phyloP scores from a whole-genome alignment of 2,329 filamentous ascomycete species.

The Aspergillus japonicus region DNA sequence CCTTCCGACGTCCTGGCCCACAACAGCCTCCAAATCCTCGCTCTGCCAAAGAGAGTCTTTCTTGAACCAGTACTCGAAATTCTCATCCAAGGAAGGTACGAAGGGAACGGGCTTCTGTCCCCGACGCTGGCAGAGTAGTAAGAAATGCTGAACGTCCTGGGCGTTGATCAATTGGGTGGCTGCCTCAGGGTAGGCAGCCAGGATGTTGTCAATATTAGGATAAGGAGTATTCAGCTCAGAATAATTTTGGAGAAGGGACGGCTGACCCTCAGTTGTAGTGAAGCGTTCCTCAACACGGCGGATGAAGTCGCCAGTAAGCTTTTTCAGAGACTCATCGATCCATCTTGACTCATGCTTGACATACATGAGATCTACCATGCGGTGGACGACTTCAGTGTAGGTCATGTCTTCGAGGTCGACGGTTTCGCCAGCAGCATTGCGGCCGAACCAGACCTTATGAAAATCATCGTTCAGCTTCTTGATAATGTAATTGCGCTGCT shows the following conservation, averaged over 20 bases:
- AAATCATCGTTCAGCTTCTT: slow-evolving; percentile 94
- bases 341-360: slow-evolving; percentile 87
- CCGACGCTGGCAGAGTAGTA: slow-evolving; percentile 85
- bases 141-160: slow-evolving; percentile 95
- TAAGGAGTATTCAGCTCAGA: slow-evolving; percentile 83
- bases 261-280: slow-evolving; percentile 66
- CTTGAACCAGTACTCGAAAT: slow-evolving; percentile 99
- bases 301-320: slow-evolving; percentile 90
- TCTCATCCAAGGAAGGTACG: slow-evolving; percentile 90
- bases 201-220: slow-evolving; percentile 71
- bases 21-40: slow-evolving; percentile 92
- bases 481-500: slow-evolving; percentile 87
- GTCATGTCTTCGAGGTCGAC: slow-evolving; percentile 96
- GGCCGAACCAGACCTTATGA: slow-evolving; percentile 95
- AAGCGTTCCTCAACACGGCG: slow-evolving; percentile 96
- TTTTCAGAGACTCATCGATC: slow-evolving; percentile 82
- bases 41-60: slow-evolving; percentile 99
- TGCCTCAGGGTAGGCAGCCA: slow-evolving; percentile 81
- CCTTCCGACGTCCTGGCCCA: slow-evolving; percentile 91
- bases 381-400: slow-evolving; percentile 80
- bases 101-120: slow-evolving; percentile 97
- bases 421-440: slow-evolving; percentile 74
- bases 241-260: slow-evolving; percentile 86
- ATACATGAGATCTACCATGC: slow-evolving; percentile 87
- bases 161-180: slow-evolving; percentile 93